phyloP scores from a whole-genome alignment of 345 rosid species.

The Abelmoschus esculentus region DNA sequence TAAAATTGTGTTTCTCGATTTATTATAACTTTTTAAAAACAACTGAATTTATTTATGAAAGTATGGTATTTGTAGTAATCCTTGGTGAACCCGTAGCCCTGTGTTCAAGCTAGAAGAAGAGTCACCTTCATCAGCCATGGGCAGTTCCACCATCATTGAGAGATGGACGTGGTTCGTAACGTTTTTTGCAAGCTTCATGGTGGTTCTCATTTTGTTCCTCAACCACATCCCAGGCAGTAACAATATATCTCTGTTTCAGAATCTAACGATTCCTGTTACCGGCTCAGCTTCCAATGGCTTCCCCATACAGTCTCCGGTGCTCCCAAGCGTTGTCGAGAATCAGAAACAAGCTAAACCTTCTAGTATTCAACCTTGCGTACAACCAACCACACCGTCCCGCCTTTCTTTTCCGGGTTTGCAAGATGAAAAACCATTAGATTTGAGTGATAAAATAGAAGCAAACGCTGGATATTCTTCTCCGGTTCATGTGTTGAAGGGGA shows the following conservation, averaged over 20 bases:
- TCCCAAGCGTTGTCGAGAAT: neutral
- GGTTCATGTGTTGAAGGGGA: neutral
- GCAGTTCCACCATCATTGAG: slow-evolving; percentile 12
- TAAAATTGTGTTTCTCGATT: no score
- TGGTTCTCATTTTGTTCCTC: slow-evolving; percentile 15
- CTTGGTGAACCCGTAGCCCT: neutral
- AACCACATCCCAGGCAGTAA: neutral
- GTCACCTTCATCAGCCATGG: slow-evolving; percentile 11
- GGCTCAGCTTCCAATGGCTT: neutral
- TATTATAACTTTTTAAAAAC: no score
- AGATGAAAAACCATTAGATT: neutral
- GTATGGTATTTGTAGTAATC: neutral
- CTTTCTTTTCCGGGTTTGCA: neutral
- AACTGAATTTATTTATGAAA: neutral
- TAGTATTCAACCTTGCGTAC: neutral
- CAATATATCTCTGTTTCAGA: slow-evolving; percentile 13
- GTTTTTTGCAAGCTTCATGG: slow-evolving; percentile 23
- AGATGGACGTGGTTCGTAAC: slow-evolving; percentile 31
- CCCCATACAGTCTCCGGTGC: neutral
- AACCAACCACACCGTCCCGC: neutral
- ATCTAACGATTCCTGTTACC: neutral
- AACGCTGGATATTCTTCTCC: neutral
- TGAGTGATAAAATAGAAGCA: neutral
- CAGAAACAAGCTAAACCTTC: neutral
- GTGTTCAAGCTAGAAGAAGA: neutral